Base-by-base conservation (phyloP, 2,329 filamentous ascomycete species). In the Trichoderma lentiforme region DNA sequence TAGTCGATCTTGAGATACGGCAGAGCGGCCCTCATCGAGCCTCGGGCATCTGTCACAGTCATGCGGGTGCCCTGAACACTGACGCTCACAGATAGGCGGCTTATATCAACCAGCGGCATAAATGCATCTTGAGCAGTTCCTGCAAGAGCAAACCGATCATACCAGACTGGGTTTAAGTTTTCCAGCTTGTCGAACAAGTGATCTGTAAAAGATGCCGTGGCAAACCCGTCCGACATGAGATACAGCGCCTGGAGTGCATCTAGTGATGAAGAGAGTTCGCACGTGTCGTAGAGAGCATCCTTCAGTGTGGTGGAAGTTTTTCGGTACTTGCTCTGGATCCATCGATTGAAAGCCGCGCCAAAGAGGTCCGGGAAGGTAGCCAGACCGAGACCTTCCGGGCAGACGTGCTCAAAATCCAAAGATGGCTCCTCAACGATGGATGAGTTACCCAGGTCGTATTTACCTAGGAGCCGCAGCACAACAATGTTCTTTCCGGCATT, bases 401-500 rank as follows among this genome's bases (percentile, higher is more conserved):
- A 90, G 6, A 92, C 86, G 1, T 84, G 81, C 1, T 87, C 83
- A 73, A 90, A 90, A 51, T 88, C 84, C n/a, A 93, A 80, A 15
- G 75, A 81, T 39, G 82, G 85, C 73, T 86, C 86, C 67, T 72
- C 79, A 56, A 73, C 81, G 71, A 70, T 65, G 63, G 73, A 76
- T 4, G 76, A 72, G 3, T 73, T 75, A 79, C 77, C 79, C 71
- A 76, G 76, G 63, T 83, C 79, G 73, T 87, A 84, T 70, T 86
- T 84, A 53, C 90, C 89, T 12, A 97, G 84, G 62, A 91, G 88
- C 73, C 91, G 91, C n/a, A 98, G 83, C 58, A 98, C 92, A 1
- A 96, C 89, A 70, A 96, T 91, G 76, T 92, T 97, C 81, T 98
- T 98, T 0, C 95, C 95, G 1, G 93, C 91, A 1, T 91, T 94